Evolutionary conservation across 1,284 basidiomycete genomes (phyloP).

Genomic region (Meira nashicola): DNA sequence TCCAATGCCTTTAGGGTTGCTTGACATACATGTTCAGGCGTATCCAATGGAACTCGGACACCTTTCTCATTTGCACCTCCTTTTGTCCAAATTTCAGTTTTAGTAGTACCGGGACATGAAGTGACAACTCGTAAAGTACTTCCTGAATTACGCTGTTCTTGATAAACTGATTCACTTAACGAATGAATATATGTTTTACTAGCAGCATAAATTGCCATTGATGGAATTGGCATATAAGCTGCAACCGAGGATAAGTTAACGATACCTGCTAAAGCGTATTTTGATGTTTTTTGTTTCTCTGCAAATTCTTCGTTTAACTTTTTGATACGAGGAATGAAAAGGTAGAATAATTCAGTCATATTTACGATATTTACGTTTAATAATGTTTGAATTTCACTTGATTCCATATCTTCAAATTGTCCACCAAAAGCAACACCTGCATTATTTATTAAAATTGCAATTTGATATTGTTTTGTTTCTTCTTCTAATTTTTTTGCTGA

Average conservation of each 20-base stretch:
- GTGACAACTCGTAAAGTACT: conserved; percentile 18
- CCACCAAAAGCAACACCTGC: conserved; percentile 22
- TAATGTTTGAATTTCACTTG: conserved; percentile 14
- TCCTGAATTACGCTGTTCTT: conserved; percentile 19
- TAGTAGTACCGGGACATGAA: conserved; percentile 17
- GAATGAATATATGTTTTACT: conserved; percentile 22
- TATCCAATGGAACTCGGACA: conserved; percentile 17
- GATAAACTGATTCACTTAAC: conserved; percentile 20
- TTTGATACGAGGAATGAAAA: conserved; percentile 19
- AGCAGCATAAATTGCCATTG: conserved; percentile 23
- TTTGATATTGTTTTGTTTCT: conserved; percentile 7
- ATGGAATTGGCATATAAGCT: conserved; percentile 22
- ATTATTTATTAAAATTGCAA: conserved; percentile 24
- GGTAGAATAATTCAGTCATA: conserved; percentile 19
- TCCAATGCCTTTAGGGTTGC: conserved; percentile 20
- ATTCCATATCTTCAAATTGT: conserved; percentile 16
- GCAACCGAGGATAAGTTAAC: conserved; percentile 20
- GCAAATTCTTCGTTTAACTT: conserved; percentile 13
- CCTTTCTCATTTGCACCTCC: conserved; percentile 16
- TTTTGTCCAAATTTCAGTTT: conserved; percentile 21
- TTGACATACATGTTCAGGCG: conserved; percentile 18
- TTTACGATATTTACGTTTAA: conserved; percentile 19
- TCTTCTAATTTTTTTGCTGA: conserved; percentile 18
- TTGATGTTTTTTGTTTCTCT: conserved; percentile 14
- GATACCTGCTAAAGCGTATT: conserved; percentile 17